These are phyloP conservation scores for Malus orientalis DNA, from an alignment of 306 rosid species.

Conservation along the genomic window DNA sequence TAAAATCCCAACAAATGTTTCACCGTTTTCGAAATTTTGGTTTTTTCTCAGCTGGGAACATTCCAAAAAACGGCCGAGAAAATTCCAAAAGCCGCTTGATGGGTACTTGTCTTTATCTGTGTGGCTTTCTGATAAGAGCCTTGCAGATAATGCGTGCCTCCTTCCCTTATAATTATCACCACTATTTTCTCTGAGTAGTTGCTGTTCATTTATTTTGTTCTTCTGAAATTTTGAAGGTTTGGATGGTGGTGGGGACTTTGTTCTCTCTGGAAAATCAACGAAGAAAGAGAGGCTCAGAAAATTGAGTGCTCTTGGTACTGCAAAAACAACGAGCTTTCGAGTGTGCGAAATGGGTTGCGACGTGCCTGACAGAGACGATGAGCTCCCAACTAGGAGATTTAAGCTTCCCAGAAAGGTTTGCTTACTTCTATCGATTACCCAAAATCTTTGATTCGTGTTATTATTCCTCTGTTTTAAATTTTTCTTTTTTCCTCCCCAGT, in stretches of 20 bases:
- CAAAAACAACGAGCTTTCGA: conserved; percentile 25
- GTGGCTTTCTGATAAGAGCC: conserved; percentile 29
- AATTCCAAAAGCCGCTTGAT: conserved; percentile 28
- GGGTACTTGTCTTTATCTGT: conserved; percentile 33
- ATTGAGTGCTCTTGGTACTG: conserved; percentile 38
- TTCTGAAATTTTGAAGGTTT: conserved; percentile 17
- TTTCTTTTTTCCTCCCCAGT: conserved; percentile 16
- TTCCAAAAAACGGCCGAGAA: conserved; percentile 28
- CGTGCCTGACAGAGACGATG: conserved; percentile 31
- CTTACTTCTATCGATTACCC: neutral
- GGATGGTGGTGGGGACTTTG: conserved; percentile 19
- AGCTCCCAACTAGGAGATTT: conserved; percentile 25
- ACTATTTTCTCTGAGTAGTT: neutral
- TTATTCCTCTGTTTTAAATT: neutral
- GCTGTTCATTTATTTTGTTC: neutral
- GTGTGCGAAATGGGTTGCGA: conserved; percentile 41
- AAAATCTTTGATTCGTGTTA: neutral
- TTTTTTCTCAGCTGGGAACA: conserved; percentile 17
- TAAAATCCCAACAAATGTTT: neutral
- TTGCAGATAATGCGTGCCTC: conserved; percentile 35
- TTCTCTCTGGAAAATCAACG: conserved; percentile 33
- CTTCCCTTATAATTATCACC: conserved; percentile 17
- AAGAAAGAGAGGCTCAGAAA: conserved; percentile 56
- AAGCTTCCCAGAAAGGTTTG: conserved; percentile 45
- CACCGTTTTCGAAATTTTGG: conserved; percentile 1